Conservation (phyloP, 164 flowering plant genomes). For the Vitis labrusca region DNA sequence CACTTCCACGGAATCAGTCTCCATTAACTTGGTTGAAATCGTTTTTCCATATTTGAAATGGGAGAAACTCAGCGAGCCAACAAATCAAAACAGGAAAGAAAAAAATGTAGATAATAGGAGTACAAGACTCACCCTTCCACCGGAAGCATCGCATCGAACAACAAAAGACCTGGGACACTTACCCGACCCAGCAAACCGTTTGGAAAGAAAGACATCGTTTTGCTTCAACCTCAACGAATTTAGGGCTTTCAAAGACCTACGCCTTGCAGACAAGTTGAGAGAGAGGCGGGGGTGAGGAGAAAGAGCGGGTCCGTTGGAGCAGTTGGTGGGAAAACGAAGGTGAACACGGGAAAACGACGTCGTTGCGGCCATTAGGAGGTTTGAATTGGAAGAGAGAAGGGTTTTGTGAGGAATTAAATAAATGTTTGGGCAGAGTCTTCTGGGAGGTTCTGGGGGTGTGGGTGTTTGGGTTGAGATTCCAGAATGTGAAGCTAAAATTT, state of each 20-base stretch:
- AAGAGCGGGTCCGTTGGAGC: slow-evolving; percentile 16
- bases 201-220: slow-evolving; percentile 16
- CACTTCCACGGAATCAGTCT: no score
- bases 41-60: not conserved
- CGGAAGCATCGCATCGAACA: slow-evolving; percentile 60
- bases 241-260: slow-evolving; percentile 19
- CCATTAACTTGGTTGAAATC: no score
- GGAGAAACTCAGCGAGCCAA: not conserved
- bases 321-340: slow-evolving; percentile 13
- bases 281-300: slow-evolving; percentile 33
- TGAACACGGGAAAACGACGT: slow-evolving; percentile 32
- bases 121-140: slow-evolving; percentile 57
- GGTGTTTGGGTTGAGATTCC: no score
- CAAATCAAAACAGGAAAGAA: not conserved
- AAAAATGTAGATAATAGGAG: not conserved
- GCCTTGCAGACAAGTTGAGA: slow-evolving; percentile 26
- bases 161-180: slow-evolving; percentile 32
- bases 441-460: no score
- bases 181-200: slow-evolving; percentile 21
- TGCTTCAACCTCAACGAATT: slow-evolving; percentile 25
- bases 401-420: no score
- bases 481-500: no score
- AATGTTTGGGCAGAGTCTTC: no score
- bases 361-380: slow-evolving; percentile 28
- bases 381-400: no score